Base-by-base conservation (phyloP, 371 early-diverging fungal species). In the Synchytrium microbalum region DNA sequence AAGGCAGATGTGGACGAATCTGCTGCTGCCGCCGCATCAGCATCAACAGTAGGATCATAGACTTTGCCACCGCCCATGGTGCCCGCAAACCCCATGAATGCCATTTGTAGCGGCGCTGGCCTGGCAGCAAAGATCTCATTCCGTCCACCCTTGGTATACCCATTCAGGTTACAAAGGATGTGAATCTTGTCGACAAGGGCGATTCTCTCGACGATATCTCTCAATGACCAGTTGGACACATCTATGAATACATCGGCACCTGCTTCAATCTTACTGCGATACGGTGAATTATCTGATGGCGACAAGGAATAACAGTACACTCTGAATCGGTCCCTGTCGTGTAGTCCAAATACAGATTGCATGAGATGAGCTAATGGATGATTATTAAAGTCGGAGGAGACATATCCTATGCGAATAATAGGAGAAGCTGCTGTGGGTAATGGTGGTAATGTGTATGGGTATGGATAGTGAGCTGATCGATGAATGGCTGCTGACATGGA, bases 81-180 rank as follows among this genome's bases (percentile, higher is more conserved):
- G 1, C 94, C 93, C 2, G 93, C 92, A 75, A 91, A 95, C 0
- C 95, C 95, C 93, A 95, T 92, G 65, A 89, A 89, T 0, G 90
- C 84, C 51, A 91, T 88, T 64, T 92, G 92, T 14, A 94, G 87
- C 0, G 93, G 93, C 46, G 89, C 84, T 1, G 92, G 90, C 8
- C 94, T 80, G 1, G 93, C 92, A 0, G 94, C 94, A 84, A 93
- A 93, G 13, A 95, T 85, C 72, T 94, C 93, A 73, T 92, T 93
- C 8, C 91, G 83, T 13, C 92, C 93, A 2, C 93, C 93, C 65
- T 92, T 92, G 23, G 94, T 95, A 71, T 94, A 93, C 1, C 96
- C 96, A 70, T 94, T 94, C 62, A 95, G 73, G 63, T 95, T 92
- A 63, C 90, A 81, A 28, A 95, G 75, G 2, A 95, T 79, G 69